Evolutionary conservation across 768 basidiomycete genomes (phyloP), one percentile per base, ranked within the genome.

Genomic region (Flagelloscypha sp.): DNA sequence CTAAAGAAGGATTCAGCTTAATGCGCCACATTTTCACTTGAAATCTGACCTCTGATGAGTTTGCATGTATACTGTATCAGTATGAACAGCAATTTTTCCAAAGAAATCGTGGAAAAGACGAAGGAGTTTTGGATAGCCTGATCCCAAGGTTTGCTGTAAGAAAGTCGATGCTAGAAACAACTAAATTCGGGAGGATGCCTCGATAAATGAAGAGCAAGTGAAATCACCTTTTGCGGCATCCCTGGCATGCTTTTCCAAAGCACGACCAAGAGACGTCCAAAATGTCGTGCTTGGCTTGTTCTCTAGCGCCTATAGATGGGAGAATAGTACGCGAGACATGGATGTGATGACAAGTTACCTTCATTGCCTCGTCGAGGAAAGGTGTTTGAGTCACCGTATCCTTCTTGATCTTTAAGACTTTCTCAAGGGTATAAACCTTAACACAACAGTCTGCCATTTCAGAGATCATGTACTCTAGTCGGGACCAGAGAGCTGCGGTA

Each of bases 51-150:
- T 90, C 60, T 99, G 95, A 33, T 84, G 72, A 1, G 74, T 68
- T 35, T 80, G 75, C 0, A 76, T 80, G 54, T 98, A 98, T 5
- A 86, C 64, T 0, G 95, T 98, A 50, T 98, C 94, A 2, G 95
- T 95, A 52, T 97, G 87, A 8, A 94, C 84, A 2, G 89, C 79
- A 35, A 98, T 89, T 55, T 92, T 92, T 20, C 84, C 78, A 54
- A 99, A 99, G 61, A 99, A 95, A 25, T 92, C 90, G 37, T 99
- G 95, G 59, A 99, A 93, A 2, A 97, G 70, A 7, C 95, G 74
- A 7, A 99, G 56, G 3, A 99, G 65, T 32, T 76, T 74, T 3
- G 93, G 89, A 58, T 98, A 98, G 12, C 86, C 84, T 2, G 76
- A 65, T 45, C 81, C 79, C 25, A 99, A 62, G 4, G 87, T 86